A percentile compares a stretch with the other conserved stretches of the same genome.
Conservation (phyloP, 208 protist genomes). For the Leishmania braziliensis region DNA sequence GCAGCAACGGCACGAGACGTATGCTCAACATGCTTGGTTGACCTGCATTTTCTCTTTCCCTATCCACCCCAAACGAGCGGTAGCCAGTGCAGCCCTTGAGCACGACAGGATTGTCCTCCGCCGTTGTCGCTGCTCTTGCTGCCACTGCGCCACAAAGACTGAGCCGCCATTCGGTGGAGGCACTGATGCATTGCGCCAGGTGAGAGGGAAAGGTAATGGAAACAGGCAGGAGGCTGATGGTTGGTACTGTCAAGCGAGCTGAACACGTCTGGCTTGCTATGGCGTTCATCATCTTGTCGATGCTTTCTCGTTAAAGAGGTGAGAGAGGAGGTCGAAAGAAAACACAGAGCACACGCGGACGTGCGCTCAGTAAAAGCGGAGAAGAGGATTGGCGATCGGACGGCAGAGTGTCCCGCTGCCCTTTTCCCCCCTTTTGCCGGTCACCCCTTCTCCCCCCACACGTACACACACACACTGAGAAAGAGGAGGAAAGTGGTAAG, state of each 20-base stretch:
- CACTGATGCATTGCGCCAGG: not conserved
- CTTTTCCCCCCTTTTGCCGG: not conserved
- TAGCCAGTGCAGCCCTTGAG: not conserved
- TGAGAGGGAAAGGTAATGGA: not conserved
- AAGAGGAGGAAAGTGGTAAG: not conserved
- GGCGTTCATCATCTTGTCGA: not conserved
- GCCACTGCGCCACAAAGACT: not conserved
- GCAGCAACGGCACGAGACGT: not conserved
- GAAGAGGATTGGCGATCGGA: not conserved
- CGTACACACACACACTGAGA: not conserved
- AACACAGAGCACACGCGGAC: not conserved
- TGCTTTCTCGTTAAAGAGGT: not conserved
- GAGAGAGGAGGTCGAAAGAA: not conserved
- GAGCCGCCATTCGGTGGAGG: not conserved
- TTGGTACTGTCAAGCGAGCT: not conserved
- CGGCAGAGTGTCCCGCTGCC: not conserved
- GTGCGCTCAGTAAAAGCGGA: not conserved
- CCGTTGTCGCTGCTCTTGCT: not conserved
- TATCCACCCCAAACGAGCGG: not conserved
- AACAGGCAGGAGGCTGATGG: not conserved
- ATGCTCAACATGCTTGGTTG: not conserved
- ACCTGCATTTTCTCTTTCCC: not conserved
- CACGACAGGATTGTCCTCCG: not conserved
- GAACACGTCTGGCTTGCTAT: not conserved
- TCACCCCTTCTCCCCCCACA: too few relatives aligned